A percentile compares a stretch with the other conserved stretches of the same genome.
Conservation (phyloP, 2,329 filamentous ascomycete species). For the Ascochyta clinopodiicola region DNA sequence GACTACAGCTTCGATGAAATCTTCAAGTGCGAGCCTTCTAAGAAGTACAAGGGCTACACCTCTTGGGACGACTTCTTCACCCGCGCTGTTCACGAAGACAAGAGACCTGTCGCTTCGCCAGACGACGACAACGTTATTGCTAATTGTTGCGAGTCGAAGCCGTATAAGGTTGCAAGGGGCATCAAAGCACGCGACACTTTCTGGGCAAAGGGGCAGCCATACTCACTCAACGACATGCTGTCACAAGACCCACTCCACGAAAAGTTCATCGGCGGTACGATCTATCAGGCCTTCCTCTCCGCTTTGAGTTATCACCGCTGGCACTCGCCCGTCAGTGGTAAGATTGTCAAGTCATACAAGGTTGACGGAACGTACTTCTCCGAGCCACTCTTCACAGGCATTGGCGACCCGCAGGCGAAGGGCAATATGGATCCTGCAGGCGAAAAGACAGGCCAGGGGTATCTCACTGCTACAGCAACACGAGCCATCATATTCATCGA, state of each 20-base stretch:
- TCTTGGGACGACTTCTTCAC: constrained; percentile 78
- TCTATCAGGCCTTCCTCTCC: constrained; percentile 75
- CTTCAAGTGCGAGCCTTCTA: constrained; percentile 64
- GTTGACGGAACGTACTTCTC: constrained; percentile 72
- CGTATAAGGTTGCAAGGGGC: constrained; percentile 59
- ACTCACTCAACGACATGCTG: constrained; percentile 70
- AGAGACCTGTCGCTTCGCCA: constrained; percentile 65
- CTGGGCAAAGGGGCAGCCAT: constrained; percentile 74
- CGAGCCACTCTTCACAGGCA: constrained; percentile 62
- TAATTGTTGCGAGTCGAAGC: constrained; percentile 70
- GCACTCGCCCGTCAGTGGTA: constrained; percentile 72
- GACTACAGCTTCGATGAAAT: constrained; percentile 63
- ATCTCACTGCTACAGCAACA: constrained; percentile 71
- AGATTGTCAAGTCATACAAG: constrained; percentile 63
- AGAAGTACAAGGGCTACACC: constrained; percentile 64
- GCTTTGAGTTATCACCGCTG: constrained; percentile 74
- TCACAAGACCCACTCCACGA: constrained; percentile 60
- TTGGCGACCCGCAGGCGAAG: constrained; percentile 51
- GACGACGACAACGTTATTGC: constrained; percentile 63
- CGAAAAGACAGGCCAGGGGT: constrained; percentile 65
- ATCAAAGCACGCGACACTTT: constrained; percentile 66
- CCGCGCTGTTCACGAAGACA: constrained; percentile 59
- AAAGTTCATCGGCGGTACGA: constrained; percentile 67
- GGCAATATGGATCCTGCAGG: constrained; percentile 46
- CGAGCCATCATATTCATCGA: constrained; percentile 74